Base-by-base conservation (phyloP, 805 yeast species). In the Cephaloascus fragrans region DNA sequence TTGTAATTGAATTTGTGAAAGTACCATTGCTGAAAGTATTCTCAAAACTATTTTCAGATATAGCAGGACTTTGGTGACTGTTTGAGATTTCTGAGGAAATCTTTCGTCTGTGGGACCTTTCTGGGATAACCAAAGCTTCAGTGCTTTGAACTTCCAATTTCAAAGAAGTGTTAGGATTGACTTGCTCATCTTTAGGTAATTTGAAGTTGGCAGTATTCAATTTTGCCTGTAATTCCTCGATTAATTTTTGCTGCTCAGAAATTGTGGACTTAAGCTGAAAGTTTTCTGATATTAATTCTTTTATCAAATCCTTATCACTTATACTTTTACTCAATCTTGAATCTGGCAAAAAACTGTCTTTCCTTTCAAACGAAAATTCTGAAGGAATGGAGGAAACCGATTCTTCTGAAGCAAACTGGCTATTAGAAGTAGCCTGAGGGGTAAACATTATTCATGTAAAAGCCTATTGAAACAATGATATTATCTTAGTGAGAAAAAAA, bases 241-340 rank as follows among this genome's bases (percentile, higher is more conserved):
- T 33, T 16, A 23, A 9, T 18, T 16, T 14, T 31, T 31, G 33
- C 18, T 31, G 33, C 15, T 31, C 33, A 6, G 15, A 16, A 9
- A 31, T 31, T 9, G 33, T 18, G 9, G 38, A 36, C 3, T n/a
- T 26, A 26, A 26, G 14, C 15, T n/a, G 32, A 3, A 8, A 19
- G n/a, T 23, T 26, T 18, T 19, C 16, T 10, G 16, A 9, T 16
- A 35, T 3, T 15, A 19, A 19, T 4, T 19, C 37, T 23, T 19
- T 14, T 4, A 37, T 23, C 8, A 39, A 39, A 17, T 15, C 33
- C 14, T 39, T 41, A 2, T 29, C 37, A 32, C 39, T 38, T 33
- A 38, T 39, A 39, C 34, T 40, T 38, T n/a, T 26, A 9, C 18
- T 42, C 41, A 34, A 37, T 20, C 28, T 42, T 32, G 20, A 39